These are phyloP conservation scores for Neolentinus lepideus DNA, from an alignment of 1,284 basidiomycete species.

Conservation along the genomic window DNA sequence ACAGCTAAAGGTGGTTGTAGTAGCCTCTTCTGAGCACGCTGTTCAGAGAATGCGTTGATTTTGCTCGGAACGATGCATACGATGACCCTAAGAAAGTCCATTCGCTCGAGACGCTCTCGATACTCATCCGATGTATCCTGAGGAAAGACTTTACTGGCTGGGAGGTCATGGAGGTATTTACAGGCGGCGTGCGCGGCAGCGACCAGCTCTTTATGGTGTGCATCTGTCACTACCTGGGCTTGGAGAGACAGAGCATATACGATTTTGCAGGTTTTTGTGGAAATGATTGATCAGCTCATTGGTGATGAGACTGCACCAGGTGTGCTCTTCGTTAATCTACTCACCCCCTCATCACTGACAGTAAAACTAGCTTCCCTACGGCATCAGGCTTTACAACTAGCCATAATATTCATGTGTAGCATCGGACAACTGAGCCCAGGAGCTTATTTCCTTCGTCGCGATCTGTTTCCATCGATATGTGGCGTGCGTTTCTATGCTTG, in stretches of 20 bases:
- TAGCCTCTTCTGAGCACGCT: conserved; percentile 46
- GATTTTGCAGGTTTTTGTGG: conserved; percentile 40
- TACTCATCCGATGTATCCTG: conserved; percentile 38
- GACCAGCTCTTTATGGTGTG: conserved; percentile 51
- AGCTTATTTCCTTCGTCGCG: conserved; percentile 55
- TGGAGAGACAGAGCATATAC: background rate
- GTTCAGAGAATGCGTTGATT: conserved; percentile 36
- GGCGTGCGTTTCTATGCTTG: conserved; percentile 26
- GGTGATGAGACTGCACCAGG: conserved; percentile 36
- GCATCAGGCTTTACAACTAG: conserved; percentile 47
- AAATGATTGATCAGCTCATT: conserved; percentile 36
- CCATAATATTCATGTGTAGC: conserved; percentile 47
- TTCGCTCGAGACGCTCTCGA: conserved; percentile 40
- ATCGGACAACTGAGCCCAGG: conserved; percentile 58
- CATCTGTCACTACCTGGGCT: background rate
- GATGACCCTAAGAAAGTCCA: conserved; percentile 33
- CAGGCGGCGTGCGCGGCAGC: conserved; percentile 47
- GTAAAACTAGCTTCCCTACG: conserved; percentile 45
- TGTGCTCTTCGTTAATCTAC: conserved; percentile 18
- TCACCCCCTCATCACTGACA: too few relatives aligned
- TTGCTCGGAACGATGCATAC: conserved; percentile 25
- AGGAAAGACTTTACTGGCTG: conserved; percentile 52
- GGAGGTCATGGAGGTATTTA: conserved; percentile 64
- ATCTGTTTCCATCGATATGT: conserved; percentile 48
- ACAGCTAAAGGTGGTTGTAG: conserved; percentile 18